Evolutionary conservation across 1,284 basidiomycete species (phyloP), one percentile per base, ranked within the genome.

Genomic region (Trichosporon sp.): DNA sequence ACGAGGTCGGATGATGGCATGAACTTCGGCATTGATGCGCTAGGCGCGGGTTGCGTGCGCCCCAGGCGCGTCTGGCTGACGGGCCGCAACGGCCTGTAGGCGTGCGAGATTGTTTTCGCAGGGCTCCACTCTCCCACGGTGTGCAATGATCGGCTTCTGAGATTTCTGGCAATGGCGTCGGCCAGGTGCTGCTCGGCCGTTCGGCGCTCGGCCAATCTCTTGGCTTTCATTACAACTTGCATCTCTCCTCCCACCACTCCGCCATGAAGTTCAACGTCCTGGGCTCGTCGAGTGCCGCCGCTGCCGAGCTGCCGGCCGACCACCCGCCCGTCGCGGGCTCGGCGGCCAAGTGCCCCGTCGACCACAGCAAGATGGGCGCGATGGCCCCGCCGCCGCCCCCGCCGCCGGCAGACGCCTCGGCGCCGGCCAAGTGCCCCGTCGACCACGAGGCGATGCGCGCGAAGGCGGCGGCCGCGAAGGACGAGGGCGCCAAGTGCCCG

Each of bases 401-500:
- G 3, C 27, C 27, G 56, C 56, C 29, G 29, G 7, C 27, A 8
- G 27, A 12, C 15, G 56, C 18, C 23, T 51, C 47, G 47, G 29
- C 56, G 27, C 56, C 56, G 11, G 65, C 68, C 23, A 66, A 70
- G 65, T 72, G 71, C 63, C 72, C 73, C 18, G 67, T 71, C 56
- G 72, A 69, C 68, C 71, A 73, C 67, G 31, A 44, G 8, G 65
- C 67, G n/a, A 64, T 70, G 62, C 56, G 56, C 3, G 56, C 56
- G 13, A 29, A 60, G 56, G 62, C 65, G 23, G 60, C 65, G 38
- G 29, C 35, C n/a, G 35, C 65, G 42, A 65, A 56, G 23, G 31
- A 67, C 5, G 65, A 62, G n/a, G 68, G 70, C 3, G 79, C 81
- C 1, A 73, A 78, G 70, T 83, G 83, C 69, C 81, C 83, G 18